phyloP scores from a whole-genome alignment of 805 yeast species.

The Candida saitoana region DNA sequence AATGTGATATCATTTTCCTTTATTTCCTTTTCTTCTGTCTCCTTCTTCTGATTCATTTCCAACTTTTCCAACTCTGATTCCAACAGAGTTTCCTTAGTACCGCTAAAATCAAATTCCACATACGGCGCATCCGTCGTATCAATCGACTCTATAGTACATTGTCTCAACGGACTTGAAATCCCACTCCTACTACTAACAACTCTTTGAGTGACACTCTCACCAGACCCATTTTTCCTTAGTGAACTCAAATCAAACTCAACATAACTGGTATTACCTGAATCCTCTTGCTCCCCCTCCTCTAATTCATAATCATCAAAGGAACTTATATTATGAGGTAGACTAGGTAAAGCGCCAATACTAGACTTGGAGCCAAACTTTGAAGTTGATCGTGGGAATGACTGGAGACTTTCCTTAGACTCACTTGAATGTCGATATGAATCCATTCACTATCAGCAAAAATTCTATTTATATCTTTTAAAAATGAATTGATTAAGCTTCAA shows the following conservation, averaged over 20 bases:
- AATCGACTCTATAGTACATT: background rate
- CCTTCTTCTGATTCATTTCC: constrained; percentile 1
- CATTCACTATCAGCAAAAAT: too few relatives aligned
- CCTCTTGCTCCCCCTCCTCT: constrained; percentile 1
- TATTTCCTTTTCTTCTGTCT: constrained; percentile 1
- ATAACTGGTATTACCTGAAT: constrained; percentile 7
- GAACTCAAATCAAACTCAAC: constrained; percentile 14
- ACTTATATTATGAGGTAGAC: constrained; percentile 9
- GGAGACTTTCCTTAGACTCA: background rate
- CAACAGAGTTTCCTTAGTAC: background rate
- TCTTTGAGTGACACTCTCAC: constrained; percentile 1
- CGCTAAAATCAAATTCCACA: constrained; percentile 29
- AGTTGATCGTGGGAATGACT: background rate
- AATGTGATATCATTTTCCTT: too few relatives aligned
- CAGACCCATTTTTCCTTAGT: background rate
- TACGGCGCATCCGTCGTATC: constrained; percentile 9
- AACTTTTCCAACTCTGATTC: background rate
- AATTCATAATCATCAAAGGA: constrained; percentile 5
- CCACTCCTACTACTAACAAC: background rate
- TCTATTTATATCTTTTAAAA: too few relatives aligned
- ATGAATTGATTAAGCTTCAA: too few relatives aligned
- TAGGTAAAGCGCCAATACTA: constrained; percentile 11
- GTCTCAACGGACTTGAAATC: constrained; percentile 8
- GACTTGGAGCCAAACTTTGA: constrained; percentile 8
- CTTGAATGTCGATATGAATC: too few relatives aligned